These are phyloP conservation scores for Magnaporthiopsis incrustans DNA, from an alignment of 2,329 filamentous ascomycete species.

Conservation along the genomic window DNA sequence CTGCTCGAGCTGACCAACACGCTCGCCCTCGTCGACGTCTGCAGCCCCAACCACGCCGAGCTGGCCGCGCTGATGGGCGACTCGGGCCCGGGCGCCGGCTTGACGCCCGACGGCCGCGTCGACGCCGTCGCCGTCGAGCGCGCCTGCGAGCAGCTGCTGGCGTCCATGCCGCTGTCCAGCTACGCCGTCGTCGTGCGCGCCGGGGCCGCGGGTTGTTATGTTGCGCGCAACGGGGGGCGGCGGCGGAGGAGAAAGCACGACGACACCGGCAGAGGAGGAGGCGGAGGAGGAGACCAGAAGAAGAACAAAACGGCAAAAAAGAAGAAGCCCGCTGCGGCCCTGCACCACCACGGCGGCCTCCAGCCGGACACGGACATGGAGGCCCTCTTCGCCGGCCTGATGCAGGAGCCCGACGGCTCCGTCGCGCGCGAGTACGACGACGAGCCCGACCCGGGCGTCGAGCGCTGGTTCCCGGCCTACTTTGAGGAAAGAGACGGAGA, in stretches of 20 bases:
- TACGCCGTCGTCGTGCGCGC: constrained; percentile 62
- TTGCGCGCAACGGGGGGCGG: constrained; percentile 50
- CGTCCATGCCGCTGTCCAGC: constrained; percentile 55
- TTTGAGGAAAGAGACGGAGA: constrained; percentile 15
- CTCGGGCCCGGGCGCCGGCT: constrained; percentile 32
- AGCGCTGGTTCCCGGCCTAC: constrained; percentile 73
- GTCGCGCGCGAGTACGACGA: constrained; percentile 37
- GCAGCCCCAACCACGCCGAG: constrained; percentile 79
- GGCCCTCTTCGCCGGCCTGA: constrained; percentile 49
- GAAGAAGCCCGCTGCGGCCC: constrained; percentile 9
- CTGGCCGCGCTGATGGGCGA: constrained; percentile 77
- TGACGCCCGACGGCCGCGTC: constrained; percentile 46
- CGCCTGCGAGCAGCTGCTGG: constrained; percentile 54
- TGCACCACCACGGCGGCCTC: constrained; percentile 37
- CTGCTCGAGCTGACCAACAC: constrained; percentile 57
- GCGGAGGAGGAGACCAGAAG: constrained; percentile 6
- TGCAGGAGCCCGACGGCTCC: constrained; percentile 44
- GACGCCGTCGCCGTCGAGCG: constrained; percentile 46
- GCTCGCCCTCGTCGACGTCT: constrained; percentile 53
- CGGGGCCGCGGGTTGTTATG: constrained; percentile 64
- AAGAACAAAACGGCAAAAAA: constrained; percentile 6
- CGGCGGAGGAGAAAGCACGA: constrained; percentile 31
- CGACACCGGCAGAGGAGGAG: constrained; percentile 26
- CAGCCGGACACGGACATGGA: constrained; percentile 56
- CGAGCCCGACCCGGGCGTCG: constrained; percentile 52